Conservation (phyloP, 2,329 filamentous ascomycete species). For the Fusarium xylarioides region DNA sequence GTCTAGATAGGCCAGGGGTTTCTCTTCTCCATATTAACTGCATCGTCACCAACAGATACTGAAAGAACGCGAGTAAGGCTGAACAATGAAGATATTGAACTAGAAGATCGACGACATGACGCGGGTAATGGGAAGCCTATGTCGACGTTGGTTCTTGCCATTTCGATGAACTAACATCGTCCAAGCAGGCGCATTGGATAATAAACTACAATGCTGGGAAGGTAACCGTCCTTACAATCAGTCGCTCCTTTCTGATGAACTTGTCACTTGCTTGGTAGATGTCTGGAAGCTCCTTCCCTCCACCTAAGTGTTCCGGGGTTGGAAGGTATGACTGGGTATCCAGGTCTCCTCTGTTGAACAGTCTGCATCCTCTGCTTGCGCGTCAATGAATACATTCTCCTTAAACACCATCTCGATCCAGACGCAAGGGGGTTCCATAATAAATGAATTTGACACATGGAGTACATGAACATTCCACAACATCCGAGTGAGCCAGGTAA, state of each 20-base stretch:
- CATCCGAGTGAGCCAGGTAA: background rate
- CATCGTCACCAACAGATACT: background rate
- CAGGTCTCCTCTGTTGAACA: background rate
- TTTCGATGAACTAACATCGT: background rate
- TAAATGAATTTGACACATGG: background rate
- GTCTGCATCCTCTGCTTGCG: background rate
- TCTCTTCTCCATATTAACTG: conserved; percentile 1
- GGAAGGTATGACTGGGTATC: background rate
- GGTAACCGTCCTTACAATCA: background rate
- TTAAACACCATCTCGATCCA: conserved; percentile 10
- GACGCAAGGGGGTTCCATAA: background rate
- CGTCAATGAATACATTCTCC: background rate
- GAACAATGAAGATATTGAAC: background rate
- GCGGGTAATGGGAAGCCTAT: background rate
- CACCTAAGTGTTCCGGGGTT: background rate
- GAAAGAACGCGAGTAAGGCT: conserved; percentile 17
- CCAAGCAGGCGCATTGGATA: background rate
- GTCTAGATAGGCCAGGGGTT: background rate
- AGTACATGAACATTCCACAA: background rate
- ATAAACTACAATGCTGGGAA: background rate
- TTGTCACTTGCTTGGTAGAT: background rate
- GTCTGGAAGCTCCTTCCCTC: background rate
- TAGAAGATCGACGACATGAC: background rate
- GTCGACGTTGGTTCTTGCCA: conserved; percentile 8
- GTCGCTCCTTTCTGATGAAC: background rate